phyloP scores from a whole-genome alignment of 208 protist species.

The Leishmania mexicana region DNA sequence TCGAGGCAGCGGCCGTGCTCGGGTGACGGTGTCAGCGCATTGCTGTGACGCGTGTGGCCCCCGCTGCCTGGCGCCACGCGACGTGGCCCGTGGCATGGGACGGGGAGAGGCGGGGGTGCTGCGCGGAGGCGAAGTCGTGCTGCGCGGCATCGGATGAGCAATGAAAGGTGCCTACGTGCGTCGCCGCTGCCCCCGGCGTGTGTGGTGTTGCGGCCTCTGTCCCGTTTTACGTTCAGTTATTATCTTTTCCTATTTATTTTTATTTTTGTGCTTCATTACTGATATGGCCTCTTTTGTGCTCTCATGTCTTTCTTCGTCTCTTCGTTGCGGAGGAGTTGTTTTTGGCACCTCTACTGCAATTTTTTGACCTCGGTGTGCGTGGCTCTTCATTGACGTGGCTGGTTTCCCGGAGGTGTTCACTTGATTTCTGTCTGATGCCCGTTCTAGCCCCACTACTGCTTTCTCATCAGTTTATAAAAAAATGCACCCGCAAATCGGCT shows the following conservation, averaged over 20 bases:
- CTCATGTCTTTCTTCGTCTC: no score
- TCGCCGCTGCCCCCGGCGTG: no score
- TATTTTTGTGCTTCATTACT: neutral
- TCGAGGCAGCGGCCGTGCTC: neutral
- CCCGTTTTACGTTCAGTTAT: neutral
- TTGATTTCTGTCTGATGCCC: fast-evolving
- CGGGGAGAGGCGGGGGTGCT: neutral
- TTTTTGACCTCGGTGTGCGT: neutral
- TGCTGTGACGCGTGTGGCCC: neutral
- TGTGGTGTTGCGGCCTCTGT: neutral
- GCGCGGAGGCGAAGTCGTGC: neutral
- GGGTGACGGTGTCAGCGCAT: neutral
- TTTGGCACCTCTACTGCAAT: neutral
- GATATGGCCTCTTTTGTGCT: neutral
- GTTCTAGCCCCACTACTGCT: no score
- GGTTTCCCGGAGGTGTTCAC: no score
- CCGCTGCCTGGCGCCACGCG: neutral
- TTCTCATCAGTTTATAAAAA: no score
- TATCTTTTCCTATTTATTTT: neutral
- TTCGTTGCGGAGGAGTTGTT: neutral
- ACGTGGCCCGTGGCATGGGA: neutral
- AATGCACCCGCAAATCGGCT: neutral
- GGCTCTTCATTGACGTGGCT: neutral
- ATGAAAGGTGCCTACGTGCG: neutral
- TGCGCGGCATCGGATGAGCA: neutral